Base-by-base conservation (phyloP, 2,329 filamentous ascomycete species). In the Apiospora hydei region DNA sequence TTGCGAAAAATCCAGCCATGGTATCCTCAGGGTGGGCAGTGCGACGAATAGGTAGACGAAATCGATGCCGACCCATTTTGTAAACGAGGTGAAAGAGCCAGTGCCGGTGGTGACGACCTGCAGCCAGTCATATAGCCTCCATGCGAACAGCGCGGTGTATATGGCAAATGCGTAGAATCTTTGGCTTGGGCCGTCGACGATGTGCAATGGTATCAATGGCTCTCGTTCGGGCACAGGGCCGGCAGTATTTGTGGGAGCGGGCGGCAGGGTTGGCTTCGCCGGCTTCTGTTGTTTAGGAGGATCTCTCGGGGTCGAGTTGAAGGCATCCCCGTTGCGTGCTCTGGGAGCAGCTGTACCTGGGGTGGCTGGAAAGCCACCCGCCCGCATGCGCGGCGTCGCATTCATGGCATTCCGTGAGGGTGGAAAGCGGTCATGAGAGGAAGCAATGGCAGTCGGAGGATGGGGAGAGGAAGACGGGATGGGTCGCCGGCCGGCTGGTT, bases 31-130 rank as follows among this genome's bases (percentile, higher is more conserved):
- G 76, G 93, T 89, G 24, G 97, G 96, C 70, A 99, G 84, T 10
- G 93, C 93, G 57, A 73, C 61, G 81, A 97, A 98, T 74, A 98
- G 86, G 81, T 95, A 98, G 34, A 92, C 83, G 73, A 93, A 93
- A 83, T 99, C 96, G 74, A 99, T 89, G 72, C 91, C 87, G 74
- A 94, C 89, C 96, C 96, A 99, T 88, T 98, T 99, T 79, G 97
- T 85, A 80, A 98, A 98, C 68, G 96, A 88, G 88, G 91, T 93
- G 74, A 96, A 92, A n/a, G 95, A 97, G 78, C 94, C 92, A 72
- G 93, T 90, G 75, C 97, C 94, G 75, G 96, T 93, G 72, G 95
- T 92, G 51, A 95, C 88, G 74, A 96, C 84, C 72, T 89, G 90
- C 75, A 91, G 90, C 86, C 94, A 97, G 84, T 99, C 95, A 82